Percentiles rank a stretch among this genome's conserved stretches.
These are phyloP conservation scores for Saccharomycopsis amapae DNA, from an alignment of 805 yeast species.

Conservation along the genomic window DNA sequence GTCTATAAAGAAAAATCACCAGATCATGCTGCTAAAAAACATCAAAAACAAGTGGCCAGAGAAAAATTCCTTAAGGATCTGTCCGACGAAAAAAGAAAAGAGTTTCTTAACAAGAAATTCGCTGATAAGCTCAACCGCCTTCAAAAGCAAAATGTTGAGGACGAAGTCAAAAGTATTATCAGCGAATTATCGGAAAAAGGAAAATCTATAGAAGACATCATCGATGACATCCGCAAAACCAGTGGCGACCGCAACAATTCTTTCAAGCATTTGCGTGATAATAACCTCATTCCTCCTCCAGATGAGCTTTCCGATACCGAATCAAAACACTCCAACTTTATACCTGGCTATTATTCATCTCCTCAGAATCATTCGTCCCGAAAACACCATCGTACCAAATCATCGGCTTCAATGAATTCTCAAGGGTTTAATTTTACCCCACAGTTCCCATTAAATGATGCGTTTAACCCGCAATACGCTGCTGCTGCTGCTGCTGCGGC, in stretches of 20 bases:
- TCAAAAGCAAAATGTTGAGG: background rate
- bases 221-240: slow-evolving; percentile 7
- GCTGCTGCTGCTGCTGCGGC: slow-evolving; percentile 21
- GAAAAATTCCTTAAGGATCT: slow-evolving; percentile 8
- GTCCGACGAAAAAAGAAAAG: slow-evolving; percentile 11
- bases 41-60: slow-evolving; percentile 4
- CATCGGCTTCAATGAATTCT: slow-evolving; percentile 3
- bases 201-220: slow-evolving; percentile 6
- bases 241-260: background rate
- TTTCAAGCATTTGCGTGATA: slow-evolving; percentile 3
- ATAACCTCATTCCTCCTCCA: slow-evolving; percentile 11
- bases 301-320: slow-evolving; percentile 12
- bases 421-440: background rate
- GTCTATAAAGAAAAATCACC: slow-evolving; percentile 12
- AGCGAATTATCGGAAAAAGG: slow-evolving; percentile 7
- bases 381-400: background rate
- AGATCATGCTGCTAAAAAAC: background rate
- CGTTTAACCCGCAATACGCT: slow-evolving; percentile 3
- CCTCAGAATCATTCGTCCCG: background rate
- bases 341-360: slow-evolving; percentile 5
- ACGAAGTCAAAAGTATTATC: background rate
- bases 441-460: slow-evolving; percentile 7
- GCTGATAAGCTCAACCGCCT: background rate
- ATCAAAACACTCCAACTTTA: slow-evolving; percentile 7
- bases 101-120: slow-evolving; percentile 10